Conservation (phyloP, 768 basidiomycete genomes). For the Lactarius indigo region DNA sequence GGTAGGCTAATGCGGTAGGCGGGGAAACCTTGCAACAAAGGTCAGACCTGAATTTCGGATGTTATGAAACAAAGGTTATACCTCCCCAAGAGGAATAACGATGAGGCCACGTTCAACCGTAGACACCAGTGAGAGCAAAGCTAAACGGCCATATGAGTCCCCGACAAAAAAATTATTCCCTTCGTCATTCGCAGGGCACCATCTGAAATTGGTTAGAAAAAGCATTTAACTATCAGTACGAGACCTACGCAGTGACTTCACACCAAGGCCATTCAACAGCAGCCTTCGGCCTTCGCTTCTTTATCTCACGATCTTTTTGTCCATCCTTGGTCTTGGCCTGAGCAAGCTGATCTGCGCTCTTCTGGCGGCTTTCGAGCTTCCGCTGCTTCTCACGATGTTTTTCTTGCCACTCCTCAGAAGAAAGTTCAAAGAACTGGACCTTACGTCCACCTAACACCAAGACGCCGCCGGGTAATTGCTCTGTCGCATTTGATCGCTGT, state of each 20-base stretch:
- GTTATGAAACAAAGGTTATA: slow-evolving; percentile 31
- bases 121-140: slow-evolving; percentile 55
- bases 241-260: slow-evolving; percentile 62
- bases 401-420: slow-evolving; percentile 44
- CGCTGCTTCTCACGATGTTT: slow-evolving; percentile 55
- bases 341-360: slow-evolving; percentile 42
- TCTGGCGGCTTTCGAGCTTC: slow-evolving; percentile 49
- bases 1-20: slow-evolving; percentile 65
- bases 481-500: slow-evolving; percentile 32
- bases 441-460: slow-evolving; percentile 66
- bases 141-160: slow-evolving; percentile 68
- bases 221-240: not conserved
- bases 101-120: slow-evolving; percentile 38
- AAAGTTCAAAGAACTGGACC: slow-evolving; percentile 58
- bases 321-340: slow-evolving; percentile 49
- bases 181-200: slow-evolving; percentile 48
- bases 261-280: slow-evolving; percentile 74
- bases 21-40: slow-evolving; percentile 54
- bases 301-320: slow-evolving; percentile 52
- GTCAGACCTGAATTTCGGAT: slow-evolving; percentile 15
- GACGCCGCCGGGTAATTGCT: slow-evolving; percentile 55
- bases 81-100: slow-evolving; percentile 70
- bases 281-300: slow-evolving; percentile 52
- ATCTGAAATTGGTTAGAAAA: slow-evolving; percentile 36
- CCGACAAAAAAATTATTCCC: slow-evolving; percentile 55